These are phyloP conservation scores for Lyophyllum atratum DNA, from an alignment of 768 basidiomycete genomes.

Conservation along the genomic window DNA sequence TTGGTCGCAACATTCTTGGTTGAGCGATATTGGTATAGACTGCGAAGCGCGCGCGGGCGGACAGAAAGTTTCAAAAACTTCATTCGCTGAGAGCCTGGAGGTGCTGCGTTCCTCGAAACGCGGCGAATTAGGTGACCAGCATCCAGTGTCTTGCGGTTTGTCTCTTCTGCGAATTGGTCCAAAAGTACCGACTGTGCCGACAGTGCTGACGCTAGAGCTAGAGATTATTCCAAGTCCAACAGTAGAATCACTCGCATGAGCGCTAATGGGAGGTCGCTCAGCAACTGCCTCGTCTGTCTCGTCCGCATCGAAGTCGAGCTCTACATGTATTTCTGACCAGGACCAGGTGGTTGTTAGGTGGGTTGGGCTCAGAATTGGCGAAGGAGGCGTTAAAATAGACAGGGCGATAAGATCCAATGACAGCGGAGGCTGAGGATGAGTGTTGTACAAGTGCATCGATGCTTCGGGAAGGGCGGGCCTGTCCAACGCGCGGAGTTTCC, in stretches of 20 bases:
- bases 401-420: conserved; percentile 32
- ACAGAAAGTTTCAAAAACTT: not conserved
- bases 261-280: conserved; percentile 2
- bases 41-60: not conserved
- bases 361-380: conserved; percentile 45
- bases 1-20: not conserved
- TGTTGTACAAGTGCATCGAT: not conserved
- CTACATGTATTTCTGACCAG: conserved; percentile 55
- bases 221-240: conserved; percentile 2
- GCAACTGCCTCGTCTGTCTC: conserved; percentile 5
- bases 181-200: conserved; percentile 27
- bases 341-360: conserved; percentile 36
- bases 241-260: not conserved
- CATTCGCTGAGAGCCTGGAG: not conserved
- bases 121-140: not conserved
- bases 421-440: not conserved
- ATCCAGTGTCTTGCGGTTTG: not conserved
- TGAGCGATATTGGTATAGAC: not conserved
- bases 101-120: not conserved
- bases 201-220: conserved; percentile 12
- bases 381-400: conserved; percentile 41
- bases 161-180: conserved; percentile 21
- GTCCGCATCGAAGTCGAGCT: conserved; percentile 33
- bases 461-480: not conserved
- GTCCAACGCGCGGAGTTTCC: too few species aligned